These are phyloP conservation scores for Thelonectria rubi DNA, from an alignment of 2,329 filamentous ascomycete species.

Conservation along the genomic window DNA sequence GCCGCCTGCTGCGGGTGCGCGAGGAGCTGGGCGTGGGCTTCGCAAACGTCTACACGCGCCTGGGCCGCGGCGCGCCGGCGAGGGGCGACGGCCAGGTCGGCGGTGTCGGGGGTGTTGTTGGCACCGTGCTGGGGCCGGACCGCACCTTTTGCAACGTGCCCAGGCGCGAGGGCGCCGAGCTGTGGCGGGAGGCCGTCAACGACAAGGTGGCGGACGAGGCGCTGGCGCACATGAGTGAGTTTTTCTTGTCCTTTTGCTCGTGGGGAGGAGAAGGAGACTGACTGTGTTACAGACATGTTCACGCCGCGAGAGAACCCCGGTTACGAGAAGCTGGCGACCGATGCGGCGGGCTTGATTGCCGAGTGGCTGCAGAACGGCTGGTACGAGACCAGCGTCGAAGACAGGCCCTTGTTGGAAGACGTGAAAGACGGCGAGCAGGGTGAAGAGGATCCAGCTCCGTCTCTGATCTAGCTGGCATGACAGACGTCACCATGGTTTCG, in stretches of 20 bases:
- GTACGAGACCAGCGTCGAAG: conserved; percentile 66
- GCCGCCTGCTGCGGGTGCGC: conserved; percentile 71
- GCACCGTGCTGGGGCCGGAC: conserved; percentile 71
- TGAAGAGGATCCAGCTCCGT: not conserved
- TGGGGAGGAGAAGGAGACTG: conserved; percentile 5
- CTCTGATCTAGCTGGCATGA: not conserved
- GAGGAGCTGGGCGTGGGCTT: conserved; percentile 77
- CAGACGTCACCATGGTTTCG: not conserved
- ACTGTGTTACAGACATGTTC: conserved; percentile 69
- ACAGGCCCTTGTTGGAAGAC: conserved; percentile 38
- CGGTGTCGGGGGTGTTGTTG: conserved; percentile 49
- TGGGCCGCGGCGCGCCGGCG: conserved; percentile 73
- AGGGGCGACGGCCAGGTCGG: conserved; percentile 61
- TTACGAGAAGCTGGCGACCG: conserved; percentile 72
- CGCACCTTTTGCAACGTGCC: conserved; percentile 92
- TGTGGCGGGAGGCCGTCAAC: conserved; percentile 80
- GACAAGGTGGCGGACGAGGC: conserved; percentile 82
- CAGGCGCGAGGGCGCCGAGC: conserved; percentile 58
- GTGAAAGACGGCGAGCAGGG: not conserved
- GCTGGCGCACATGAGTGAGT: conserved; percentile 77
- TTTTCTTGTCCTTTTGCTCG: not conserved
- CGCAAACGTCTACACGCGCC: conserved; percentile 85
- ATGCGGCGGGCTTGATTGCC: conserved; percentile 71
- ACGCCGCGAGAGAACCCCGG: conserved; percentile 75
- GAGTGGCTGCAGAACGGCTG: conserved; percentile 72